A percentile compares a stretch with the other conserved stretches of the same genome.
phyloP scores from a whole-genome alignment of 306 rosid species.

The Quercus glauca region DNA sequence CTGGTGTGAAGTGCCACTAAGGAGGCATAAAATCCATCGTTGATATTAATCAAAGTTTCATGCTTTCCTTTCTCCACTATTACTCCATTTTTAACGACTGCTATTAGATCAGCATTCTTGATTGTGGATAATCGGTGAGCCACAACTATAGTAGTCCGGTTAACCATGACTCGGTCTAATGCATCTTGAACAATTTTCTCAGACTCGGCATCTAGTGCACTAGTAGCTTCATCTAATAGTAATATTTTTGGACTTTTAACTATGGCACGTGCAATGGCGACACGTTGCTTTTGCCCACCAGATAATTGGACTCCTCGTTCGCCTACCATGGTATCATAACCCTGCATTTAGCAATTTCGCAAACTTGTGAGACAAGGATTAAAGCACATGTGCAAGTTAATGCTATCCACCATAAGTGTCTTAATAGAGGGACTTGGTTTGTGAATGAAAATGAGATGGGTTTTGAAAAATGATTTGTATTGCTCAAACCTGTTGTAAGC shows the following conservation, averaged over 20 bases:
- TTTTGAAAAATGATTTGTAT: neutral
- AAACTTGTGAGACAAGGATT: neutral
- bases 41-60: conserved; percentile 28
- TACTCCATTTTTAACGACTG: conserved; percentile 57
- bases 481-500: conserved; percentile 53
- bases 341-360: conserved; percentile 29
- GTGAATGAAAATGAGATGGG: neutral
- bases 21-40: conserved; percentile 48
- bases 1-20: conserved; percentile 35
- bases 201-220: conserved; percentile 80
- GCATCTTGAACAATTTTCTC: conserved; percentile 75
- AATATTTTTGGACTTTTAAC: conserved; percentile 59
- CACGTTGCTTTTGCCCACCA: conserved; percentile 67
- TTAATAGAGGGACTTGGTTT: neutral
- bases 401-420: neutral
- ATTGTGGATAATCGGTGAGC: conserved; percentile 70
- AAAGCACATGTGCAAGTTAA: neutral
- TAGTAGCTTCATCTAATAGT: conserved; percentile 71
- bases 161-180: conserved; percentile 50
- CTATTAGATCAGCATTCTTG: conserved; percentile 56
- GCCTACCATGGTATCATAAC: conserved; percentile 54
- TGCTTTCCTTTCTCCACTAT: conserved; percentile 55
- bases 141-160: conserved; percentile 62
- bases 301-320: conserved; percentile 59
- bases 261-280: conserved; percentile 67